Percentiles rank a stretch among this genome's conserved stretches.
Evolutionary conservation across 208 protist genomes (phyloP).

Genomic region (Plasmodiophora brassicae): DNA sequence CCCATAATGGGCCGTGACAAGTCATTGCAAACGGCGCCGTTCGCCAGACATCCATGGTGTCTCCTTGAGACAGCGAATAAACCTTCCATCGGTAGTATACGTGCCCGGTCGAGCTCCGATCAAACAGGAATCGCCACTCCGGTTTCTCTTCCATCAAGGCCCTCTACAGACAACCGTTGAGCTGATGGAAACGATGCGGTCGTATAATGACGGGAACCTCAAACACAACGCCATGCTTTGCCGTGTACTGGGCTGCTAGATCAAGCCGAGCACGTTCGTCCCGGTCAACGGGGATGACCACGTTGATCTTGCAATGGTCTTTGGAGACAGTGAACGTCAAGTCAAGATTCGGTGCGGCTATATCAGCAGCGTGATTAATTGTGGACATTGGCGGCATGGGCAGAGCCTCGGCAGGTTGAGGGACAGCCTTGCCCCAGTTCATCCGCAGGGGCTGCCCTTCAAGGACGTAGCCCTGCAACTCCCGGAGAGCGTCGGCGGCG

Average conservation of each 20-base stretch:
- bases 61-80: constrained; percentile 23
- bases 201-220: neutral
- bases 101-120: neutral
- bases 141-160: constrained; percentile 16
- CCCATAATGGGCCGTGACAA: neutral
- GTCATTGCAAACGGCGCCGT: neutral
- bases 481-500: constrained; percentile 17
- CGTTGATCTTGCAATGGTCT: neutral
- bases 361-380: too few relatives aligned
- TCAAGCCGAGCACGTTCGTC: neutral
- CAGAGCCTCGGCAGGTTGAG: neutral
- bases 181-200: neutral
- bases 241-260: neutral
- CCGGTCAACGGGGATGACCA: neutral
- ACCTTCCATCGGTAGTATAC: constrained; percentile 24
- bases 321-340: constrained; percentile 22
- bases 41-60: neutral
- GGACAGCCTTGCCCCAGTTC: constrained; percentile 28
- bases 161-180: neutral
- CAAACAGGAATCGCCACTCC: neutral
- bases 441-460: constrained; percentile 6
- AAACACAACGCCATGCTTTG: neutral
- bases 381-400: neutral
- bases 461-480: neutral
- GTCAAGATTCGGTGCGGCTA: constrained; percentile 4